phyloP scores from a whole-genome alignment of 2,329 filamentous ascomycete species.

The Aureobasidium namibiae region DNA sequence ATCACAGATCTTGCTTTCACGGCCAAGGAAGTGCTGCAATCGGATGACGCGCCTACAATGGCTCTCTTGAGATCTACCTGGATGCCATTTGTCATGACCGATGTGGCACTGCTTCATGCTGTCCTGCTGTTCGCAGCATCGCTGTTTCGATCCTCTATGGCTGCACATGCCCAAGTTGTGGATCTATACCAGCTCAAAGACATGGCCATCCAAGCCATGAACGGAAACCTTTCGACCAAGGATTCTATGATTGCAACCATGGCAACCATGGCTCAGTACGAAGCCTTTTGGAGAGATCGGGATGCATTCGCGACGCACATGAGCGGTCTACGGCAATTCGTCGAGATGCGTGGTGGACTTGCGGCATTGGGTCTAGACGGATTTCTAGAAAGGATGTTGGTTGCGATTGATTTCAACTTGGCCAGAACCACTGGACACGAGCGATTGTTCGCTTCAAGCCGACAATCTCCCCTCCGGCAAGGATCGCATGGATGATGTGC shows the following conservation, averaged over 20 bases:
- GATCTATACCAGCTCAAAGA: conserved; percentile 36
- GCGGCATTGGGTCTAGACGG: conserved; percentile 32
- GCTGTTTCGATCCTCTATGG: conserved; percentile 29
- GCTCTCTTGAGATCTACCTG: conserved; percentile 31
- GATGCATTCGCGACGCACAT: conserved; percentile 41
- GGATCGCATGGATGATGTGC: not conserved
- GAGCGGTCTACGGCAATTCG: conserved; percentile 36
- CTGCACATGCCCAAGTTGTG: conserved; percentile 24
- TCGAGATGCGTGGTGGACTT: conserved; percentile 39
- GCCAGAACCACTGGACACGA: not conserved
- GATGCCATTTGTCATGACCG: conserved; percentile 35
- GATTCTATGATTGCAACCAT: conserved; percentile 42
- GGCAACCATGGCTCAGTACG: conserved; percentile 45
- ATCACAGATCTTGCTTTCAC: conserved; percentile 29
- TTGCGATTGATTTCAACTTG: conserved; percentile 40
- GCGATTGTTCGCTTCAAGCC: not conserved
- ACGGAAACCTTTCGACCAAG: conserved; percentile 31
- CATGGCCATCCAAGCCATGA: conserved; percentile 38
- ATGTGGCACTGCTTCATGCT: conserved; percentile 33
- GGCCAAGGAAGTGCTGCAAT: conserved; percentile 35
- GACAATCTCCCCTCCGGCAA: not conserved
- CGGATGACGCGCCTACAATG: conserved; percentile 29
- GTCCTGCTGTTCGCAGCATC: conserved; percentile 36
- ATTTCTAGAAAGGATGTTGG: conserved; percentile 38
- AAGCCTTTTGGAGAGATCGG: conserved; percentile 41